Base-by-base conservation (phyloP, 768 basidiomycete genomes). In the Kwoniella sp. region DNA sequence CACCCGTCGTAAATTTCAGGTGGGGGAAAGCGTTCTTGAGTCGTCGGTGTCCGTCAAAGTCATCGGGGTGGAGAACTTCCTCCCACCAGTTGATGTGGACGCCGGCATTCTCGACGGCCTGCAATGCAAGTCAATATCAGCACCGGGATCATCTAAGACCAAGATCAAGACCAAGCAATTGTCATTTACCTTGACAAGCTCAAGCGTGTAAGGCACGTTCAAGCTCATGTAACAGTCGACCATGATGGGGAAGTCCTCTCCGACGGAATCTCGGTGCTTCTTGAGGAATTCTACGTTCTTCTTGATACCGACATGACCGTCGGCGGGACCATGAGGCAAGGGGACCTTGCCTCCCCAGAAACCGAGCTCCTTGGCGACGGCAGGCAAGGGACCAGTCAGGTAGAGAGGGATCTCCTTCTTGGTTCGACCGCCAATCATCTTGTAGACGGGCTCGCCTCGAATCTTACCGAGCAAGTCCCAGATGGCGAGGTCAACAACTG, bases 41-140 rank as follows among this genome's bases (percentile, higher is more conserved):
- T 50, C 74, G 67, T 61, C 67, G 47, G 61, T 80, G 81, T 45
- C 81, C 81, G 60, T 80, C 81, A 67, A 81, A 79, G 74, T 81
- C 81, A 55, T 81, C 81, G 15, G 81, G 82, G 70, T 81, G 80
- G 25, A 82, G 73, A 37, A 76, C 73, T 61, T 82, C 81, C 63
- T 82, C 82, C 81, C 81, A 82, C 82, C 81, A 82, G 69, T 81
- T 69, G 71, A 82, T 82, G 55, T 81, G 73, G 60, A 82, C 78
- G n/a, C 75, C 75, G 61, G 78, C 79, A 51, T 82, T 74, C 57
- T 79, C 78, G 23, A 52, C 23, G 26, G 69, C 73, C 59, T 67
- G 23, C 13, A 52, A 15, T 22, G 22, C 8, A 54, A 53, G 45
- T 12, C 47, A 68, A 20, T 13, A 53, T 64, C 56, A 65, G 58